phyloP scores from a whole-genome alignment of 192 early-diverging fungal species.

The Pilaira anomala region DNA sequence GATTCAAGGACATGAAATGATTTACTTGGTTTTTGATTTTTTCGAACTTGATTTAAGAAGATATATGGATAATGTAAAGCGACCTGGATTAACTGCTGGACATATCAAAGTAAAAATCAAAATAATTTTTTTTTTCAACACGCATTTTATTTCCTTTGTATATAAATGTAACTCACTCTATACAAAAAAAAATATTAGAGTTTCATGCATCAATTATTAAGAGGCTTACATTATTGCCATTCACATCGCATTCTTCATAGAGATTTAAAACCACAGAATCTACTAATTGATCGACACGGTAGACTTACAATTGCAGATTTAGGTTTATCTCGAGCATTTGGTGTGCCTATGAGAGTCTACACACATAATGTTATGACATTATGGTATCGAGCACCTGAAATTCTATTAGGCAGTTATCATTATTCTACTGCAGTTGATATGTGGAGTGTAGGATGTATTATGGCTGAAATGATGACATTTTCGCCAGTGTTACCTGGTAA shows the following conservation, averaged over 20 bases:
- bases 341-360: constrained; percentile 86
- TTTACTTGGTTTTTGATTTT: constrained; percentile 96
- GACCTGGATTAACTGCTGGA: constrained; percentile 22
- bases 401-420: constrained; percentile 83
- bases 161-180: neutral
- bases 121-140: neutral
- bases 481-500: constrained; percentile 84
- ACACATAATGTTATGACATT: constrained; percentile 94
- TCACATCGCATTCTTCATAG: constrained; percentile 90
- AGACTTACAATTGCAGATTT: constrained; percentile 95
- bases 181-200: no score
- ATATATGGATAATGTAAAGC: constrained; percentile 33
- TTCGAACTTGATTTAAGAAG: constrained; percentile 64
- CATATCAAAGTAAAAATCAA: constrained; percentile 29
- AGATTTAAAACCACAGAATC: constrained; percentile 98
- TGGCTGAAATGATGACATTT: constrained; percentile 88
- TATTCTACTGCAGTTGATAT: constrained; percentile 96
- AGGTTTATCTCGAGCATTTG: constrained; percentile 91
- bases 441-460: constrained; percentile 97
- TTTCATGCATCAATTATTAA: constrained; percentile 87
- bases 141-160: neutral
- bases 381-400: constrained; percentile 96
- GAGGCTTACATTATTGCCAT: constrained; percentile 89
- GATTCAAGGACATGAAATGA: constrained; percentile 79
- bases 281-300: constrained; percentile 85